Percentiles rank a stretch among this genome's conserved stretches.
Conservation (phyloP, 805 yeast species). For the Brettanomyces naardenensis region DNA sequence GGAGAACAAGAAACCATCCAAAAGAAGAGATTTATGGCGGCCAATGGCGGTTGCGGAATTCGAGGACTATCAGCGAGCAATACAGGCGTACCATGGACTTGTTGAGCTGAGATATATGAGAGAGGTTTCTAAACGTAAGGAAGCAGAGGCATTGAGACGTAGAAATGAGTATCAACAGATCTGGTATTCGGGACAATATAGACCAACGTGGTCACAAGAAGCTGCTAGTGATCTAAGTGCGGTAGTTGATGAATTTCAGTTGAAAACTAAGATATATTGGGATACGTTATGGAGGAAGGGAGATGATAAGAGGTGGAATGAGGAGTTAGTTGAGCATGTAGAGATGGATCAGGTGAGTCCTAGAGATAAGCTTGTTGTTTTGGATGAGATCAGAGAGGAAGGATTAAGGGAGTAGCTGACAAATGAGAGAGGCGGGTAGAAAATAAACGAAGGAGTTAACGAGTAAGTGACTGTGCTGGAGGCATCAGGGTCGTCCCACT, state of each 20-base stretch:
- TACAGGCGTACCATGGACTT: constrained; percentile 65
- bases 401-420: constrained; percentile 20
- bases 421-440: not conserved
- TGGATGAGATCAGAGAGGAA: constrained; percentile 47
- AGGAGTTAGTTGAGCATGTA: constrained; percentile 51
- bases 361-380: constrained; percentile 58
- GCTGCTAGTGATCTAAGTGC: constrained; percentile 78
- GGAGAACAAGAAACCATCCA: constrained; percentile 75
- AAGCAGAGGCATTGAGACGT: constrained; percentile 61
- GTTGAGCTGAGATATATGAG: constrained; percentile 69
- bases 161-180: constrained; percentile 70
- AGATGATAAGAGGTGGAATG: constrained; percentile 63
- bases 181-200: constrained; percentile 81
- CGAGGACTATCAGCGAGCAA: constrained; percentile 51
- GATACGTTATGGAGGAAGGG: constrained; percentile 87
- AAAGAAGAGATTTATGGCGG: constrained; percentile 85
- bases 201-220: constrained; percentile 88
- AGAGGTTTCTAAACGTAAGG: constrained; percentile 49
- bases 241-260: constrained; percentile 56
- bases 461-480: no score
- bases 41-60: constrained; percentile 79
- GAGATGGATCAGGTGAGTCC: constrained; percentile 47
- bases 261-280: constrained; percentile 58
- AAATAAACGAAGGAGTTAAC: not conserved
- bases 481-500: no score